Evolutionary conservation across 164 flowering plant species (phyloP).

Genomic region (Pachysandra terminalis): DNA sequence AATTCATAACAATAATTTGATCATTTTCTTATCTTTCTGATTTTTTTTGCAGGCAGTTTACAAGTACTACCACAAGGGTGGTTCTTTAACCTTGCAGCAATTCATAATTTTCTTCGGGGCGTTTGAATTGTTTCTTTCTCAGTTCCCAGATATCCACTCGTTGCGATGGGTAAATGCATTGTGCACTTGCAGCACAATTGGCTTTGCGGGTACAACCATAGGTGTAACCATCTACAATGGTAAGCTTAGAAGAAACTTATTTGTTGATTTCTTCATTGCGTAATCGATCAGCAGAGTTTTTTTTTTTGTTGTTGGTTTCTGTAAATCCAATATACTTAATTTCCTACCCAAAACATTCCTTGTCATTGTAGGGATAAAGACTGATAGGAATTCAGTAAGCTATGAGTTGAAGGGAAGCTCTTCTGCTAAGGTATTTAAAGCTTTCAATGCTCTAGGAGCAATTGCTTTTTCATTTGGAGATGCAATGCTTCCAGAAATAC

Average conservation of each 20-base stretch:
- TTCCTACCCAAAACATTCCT: background rate
- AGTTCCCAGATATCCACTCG: conserved; percentile 61
- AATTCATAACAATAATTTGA: background rate
- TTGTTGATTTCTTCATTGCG: background rate
- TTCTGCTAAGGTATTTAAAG: conserved; percentile 34
- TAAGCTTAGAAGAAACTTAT: conserved; percentile 12
- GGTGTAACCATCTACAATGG: conserved; percentile 52
- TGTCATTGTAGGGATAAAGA: conserved; percentile 35
- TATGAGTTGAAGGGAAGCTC: conserved; percentile 41
- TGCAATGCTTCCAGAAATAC: conserved; percentile 75
- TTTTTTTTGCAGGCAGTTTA: conserved; percentile 56
- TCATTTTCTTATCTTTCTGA: background rate
- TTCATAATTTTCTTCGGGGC: conserved; percentile 53
- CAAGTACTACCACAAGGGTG: conserved; percentile 39
- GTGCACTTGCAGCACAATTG: conserved; percentile 54
- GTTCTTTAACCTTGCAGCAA: conserved; percentile 44
- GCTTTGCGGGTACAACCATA: conserved; percentile 58
- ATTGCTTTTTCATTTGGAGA: conserved; percentile 75
- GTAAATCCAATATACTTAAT: background rate
- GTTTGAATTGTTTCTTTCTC: conserved; percentile 56
- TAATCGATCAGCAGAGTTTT: background rate
- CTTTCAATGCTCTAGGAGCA: conserved; percentile 57
- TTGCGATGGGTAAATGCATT: conserved; percentile 62
- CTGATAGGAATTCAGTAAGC: conserved; percentile 36
- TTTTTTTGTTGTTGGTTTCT: background rate